phyloP scores from a whole-genome alignment of 2,329 filamentous ascomycete genomes.

The Pseudogymnoascus sp. region DNA sequence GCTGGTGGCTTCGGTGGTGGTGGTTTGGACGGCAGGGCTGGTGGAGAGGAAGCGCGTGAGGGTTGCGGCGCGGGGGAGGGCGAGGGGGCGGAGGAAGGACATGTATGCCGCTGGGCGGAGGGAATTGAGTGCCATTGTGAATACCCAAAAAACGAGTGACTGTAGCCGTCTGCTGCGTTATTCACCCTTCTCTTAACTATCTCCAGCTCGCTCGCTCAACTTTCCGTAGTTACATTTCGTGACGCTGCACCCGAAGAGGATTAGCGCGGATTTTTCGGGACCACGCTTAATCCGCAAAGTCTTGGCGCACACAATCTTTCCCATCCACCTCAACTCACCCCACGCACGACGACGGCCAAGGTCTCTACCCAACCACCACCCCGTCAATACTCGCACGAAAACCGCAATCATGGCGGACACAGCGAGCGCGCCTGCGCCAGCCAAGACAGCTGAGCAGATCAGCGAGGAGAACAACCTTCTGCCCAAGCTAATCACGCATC shows the following conservation, averaged over 20 bases:
- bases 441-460: slow-evolving; percentile 39
- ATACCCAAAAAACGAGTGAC: not conserved
- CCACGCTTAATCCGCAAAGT: slow-evolving; percentile 6
- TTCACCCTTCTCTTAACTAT: not conserved
- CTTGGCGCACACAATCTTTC: slow-evolving; percentile 13
- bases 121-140: not conserved
- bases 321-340: slow-evolving; percentile 13
- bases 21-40: slow-evolving; percentile 11
- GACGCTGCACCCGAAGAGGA: not conserved
- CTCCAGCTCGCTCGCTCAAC: not conserved
- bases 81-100: slow-evolving; percentile 26
- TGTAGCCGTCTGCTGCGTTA: not conserved
- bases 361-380: not conserved
- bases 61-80: slow-evolving; percentile 23
- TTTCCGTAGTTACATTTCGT: not conserved
- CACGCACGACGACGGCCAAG: slow-evolving; percentile 11
- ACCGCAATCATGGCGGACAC: slow-evolving; percentile 42
- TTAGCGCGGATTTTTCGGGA: not conserved
- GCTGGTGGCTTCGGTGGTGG: slow-evolving; percentile 1
- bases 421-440: slow-evolving; percentile 22
- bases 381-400: not conserved
- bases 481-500: slow-evolving; percentile 79
- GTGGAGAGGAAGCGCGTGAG: slow-evolving; percentile 22
- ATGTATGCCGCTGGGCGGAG: slow-evolving; percentile 11
- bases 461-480: slow-evolving; percentile 51